Evolutionary conservation across 1,284 basidiomycete species (phyloP), one percentile per base, ranked within the genome.

Genomic region (Golubevia pallescens): DNA sequence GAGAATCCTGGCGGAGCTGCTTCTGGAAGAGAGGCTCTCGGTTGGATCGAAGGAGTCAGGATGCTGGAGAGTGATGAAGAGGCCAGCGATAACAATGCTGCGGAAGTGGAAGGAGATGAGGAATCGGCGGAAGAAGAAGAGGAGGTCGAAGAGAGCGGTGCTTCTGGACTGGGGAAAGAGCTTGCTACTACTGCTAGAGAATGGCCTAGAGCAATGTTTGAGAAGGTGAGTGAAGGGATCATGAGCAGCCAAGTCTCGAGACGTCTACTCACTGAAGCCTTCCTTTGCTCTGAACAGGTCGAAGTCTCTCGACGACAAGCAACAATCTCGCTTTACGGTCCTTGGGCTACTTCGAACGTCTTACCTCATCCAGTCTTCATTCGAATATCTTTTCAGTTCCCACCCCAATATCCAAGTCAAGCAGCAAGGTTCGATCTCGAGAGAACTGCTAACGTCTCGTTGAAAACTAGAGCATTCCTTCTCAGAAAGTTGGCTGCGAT

Each of bases 381-480:
- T 48, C 79, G 82, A 10, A 69, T 84, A 58, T 63, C 66, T 58
- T 70, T 84, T 62, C 63, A 57, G 32, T 84, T 80, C 54, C 80
- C 82, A 1, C n/a, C 60, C 0, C 38, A 42, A 20, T 85, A 85
- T 56, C 82, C 82, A 1, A 61, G 58, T 42, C 57, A 70, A 23
- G 60, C 76, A 38, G 78, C 79, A 19, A 63, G 68, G 10, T 79
- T 77, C 62, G 76, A 85, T 16, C 72, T 85, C 14, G 82, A 85
- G 48, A 73, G 72, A 61, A 79, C 74, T 58, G 72, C 74, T 42
- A 75, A 65, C 21, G 75, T 85, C 59, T 71, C 74, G 0, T 67
- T 77, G 63, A 75, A 74, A 63, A 79, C 77, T 23, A 72, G 81
- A 13, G 71, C 80, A 0, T 77, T 78, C 48, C 66, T 85, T 34